These are phyloP conservation scores for Lagenidium giganteum DNA, from an alignment of 352 stramenopile genomes.

Conservation along the genomic window DNA sequence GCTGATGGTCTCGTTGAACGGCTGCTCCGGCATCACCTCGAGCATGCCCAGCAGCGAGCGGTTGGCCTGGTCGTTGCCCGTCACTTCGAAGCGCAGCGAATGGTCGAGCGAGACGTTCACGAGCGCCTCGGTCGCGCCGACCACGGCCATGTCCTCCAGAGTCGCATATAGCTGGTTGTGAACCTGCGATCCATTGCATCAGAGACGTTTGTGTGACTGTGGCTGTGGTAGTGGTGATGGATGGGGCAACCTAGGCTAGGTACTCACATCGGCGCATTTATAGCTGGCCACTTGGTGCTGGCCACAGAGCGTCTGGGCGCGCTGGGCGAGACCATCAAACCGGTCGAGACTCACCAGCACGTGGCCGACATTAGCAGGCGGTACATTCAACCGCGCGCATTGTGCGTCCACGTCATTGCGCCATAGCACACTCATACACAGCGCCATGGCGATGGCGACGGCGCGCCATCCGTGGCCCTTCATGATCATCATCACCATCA, in stretches of 20 bases:
- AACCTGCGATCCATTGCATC: too few relatives aligned
- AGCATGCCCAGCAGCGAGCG: constrained; percentile 7
- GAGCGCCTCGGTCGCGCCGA: constrained; percentile 34
- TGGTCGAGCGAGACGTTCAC: constrained; percentile 60
- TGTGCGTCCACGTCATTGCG: too few relatives aligned
- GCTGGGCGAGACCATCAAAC: constrained; percentile 4
- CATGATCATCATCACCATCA: too few relatives aligned
- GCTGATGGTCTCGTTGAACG: constrained; percentile 23
- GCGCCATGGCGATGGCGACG: too few relatives aligned
- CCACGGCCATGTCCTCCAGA: constrained; percentile 37
- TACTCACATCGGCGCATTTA: constrained; percentile 8
- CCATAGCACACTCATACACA: too few relatives aligned
- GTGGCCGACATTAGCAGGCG: constrained; percentile 5
- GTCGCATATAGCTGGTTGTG: constrained; percentile 23
- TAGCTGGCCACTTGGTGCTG: constrained; percentile 1
- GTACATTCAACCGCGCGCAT: constrained; percentile 14
- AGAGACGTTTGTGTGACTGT: too few relatives aligned
- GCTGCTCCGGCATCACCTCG: constrained; percentile 24
- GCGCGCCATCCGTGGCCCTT: too few relatives aligned
- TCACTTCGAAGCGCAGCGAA: constrained; percentile 38
- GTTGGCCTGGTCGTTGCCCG: background rate
- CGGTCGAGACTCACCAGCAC: constrained; percentile 8
- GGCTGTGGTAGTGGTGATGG: too few relatives aligned
- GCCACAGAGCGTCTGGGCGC: background rate
- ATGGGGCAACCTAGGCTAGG: too few relatives aligned